Evolutionary conservation across 1,284 basidiomycete species (phyloP).

Genomic region (Exobasidium rhododendri): DNA sequence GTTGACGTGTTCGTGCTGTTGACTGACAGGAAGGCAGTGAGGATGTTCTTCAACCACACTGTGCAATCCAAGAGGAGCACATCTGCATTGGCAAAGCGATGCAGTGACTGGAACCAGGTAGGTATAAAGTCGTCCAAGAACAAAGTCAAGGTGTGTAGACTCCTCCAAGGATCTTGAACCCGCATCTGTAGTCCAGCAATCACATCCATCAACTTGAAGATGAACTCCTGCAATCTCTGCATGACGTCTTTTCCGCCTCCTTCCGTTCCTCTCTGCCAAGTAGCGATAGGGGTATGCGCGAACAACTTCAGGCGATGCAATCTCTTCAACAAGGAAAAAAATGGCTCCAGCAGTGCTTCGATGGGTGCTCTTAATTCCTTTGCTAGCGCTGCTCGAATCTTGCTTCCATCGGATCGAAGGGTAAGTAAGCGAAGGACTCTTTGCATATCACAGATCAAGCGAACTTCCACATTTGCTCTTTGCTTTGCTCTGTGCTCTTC

Average conservation of each 20-base stretch:
- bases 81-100: slow-evolving; percentile 21
- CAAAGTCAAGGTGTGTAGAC: slow-evolving; percentile 40
- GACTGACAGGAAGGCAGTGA: slow-evolving; percentile 30
- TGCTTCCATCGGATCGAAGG: slow-evolving; percentile 44
- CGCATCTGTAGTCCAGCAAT: slow-evolving; percentile 43
- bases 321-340: slow-evolving; percentile 39
- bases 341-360: slow-evolving; percentile 38
- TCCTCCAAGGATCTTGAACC: slow-evolving; percentile 43
- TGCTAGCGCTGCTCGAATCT: slow-evolving; percentile 47
- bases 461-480: slow-evolving; percentile 39
- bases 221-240: slow-evolving; percentile 30
- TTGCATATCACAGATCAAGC: slow-evolving; percentile 44
- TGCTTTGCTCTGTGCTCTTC: slow-evolving; percentile 23
- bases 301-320: slow-evolving; percentile 40
- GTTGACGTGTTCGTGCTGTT: neutral
- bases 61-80: slow-evolving; percentile 38
- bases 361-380: slow-evolving; percentile 40
- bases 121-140: slow-evolving; percentile 43
- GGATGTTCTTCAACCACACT: slow-evolving; percentile 46
- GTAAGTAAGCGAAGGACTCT: slow-evolving; percentile 41
- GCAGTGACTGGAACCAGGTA: slow-evolving; percentile 38
- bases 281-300: neutral
- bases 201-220: slow-evolving; percentile 38
- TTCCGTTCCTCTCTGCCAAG: neutral
- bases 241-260: slow-evolving; percentile 17